These are phyloP conservation scores for Sugiyamaella chiloensis DNA, from an alignment of 805 yeast genomes.

Conservation along the genomic window DNA sequence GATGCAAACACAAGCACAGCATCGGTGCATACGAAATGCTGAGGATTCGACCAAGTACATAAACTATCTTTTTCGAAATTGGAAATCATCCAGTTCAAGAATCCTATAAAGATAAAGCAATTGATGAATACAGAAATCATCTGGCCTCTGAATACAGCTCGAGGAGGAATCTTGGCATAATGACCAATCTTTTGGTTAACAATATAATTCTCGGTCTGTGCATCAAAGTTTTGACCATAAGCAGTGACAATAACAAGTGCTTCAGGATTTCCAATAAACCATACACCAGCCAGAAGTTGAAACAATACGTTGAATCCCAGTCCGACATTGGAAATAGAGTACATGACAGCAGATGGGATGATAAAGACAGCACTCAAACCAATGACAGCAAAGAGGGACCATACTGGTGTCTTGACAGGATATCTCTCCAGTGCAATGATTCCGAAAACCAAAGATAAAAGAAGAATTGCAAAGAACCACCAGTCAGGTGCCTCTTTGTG, in stretches of 20 bases:
- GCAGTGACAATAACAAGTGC: constrained; percentile 60
- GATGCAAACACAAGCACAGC: constrained; percentile 45
- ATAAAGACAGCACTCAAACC: constrained; percentile 53
- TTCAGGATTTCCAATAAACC: constrained; percentile 57
- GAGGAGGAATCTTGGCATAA: constrained; percentile 38
- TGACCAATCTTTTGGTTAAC: constrained; percentile 60
- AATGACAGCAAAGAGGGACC: constrained; percentile 58
- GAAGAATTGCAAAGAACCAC: constrained; percentile 56
- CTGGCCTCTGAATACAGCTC: constrained; percentile 25
- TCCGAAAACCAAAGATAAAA: constrained; percentile 37
- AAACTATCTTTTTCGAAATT: constrained; percentile 31
- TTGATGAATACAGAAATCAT: constrained; percentile 30
- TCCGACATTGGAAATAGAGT: constrained; percentile 56
- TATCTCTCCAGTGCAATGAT: constrained; percentile 22
- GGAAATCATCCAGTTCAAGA: constrained; percentile 33
- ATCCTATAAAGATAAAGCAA: constrained; percentile 30
- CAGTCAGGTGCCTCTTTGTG: constrained; percentile 72
- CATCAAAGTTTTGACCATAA: constrained; percentile 53
- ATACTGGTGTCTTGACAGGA: constrained; percentile 36
- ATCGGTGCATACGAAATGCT: constrained; percentile 37
- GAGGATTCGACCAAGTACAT: constrained; percentile 26
- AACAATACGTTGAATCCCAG: constrained; percentile 60
- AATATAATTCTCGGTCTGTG: constrained; percentile 55
- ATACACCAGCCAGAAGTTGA: constrained; percentile 62
- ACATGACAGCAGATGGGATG: constrained; percentile 61